A percentile compares a stretch with the other conserved stretches of the same genome.
Evolutionary conservation across 192 early-diverging fungal genomes (phyloP).

Genomic region (Chytriomyces sp.): DNA sequence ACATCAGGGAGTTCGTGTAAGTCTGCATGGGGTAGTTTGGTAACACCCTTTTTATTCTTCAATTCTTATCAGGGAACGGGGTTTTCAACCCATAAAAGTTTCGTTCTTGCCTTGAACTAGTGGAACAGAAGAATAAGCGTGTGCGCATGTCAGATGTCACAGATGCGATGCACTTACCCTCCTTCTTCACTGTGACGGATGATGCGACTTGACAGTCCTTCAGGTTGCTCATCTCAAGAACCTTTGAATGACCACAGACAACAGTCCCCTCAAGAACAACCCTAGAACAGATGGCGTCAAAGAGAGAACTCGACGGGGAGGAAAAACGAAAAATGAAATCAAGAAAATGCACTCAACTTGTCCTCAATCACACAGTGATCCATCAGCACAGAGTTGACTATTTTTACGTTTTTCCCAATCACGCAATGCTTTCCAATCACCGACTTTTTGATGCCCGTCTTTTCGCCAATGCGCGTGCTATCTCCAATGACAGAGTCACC

Average conservation of each 20-base stretch:
- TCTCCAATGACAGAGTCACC: slow-evolving; percentile 89
- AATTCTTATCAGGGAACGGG: too few species aligned
- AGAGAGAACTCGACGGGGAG: not conserved
- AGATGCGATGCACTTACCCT: slow-evolving; percentile 53
- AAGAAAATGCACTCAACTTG: slow-evolving; percentile 49
- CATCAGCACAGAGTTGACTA: slow-evolving; percentile 94
- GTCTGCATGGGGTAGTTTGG: too few species aligned
- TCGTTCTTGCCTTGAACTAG: slow-evolving; percentile 17
- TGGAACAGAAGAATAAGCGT: not conserved
- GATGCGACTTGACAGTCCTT: slow-evolving; percentile 89
- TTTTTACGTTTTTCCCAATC: slow-evolving; percentile 97
- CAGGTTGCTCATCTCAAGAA: slow-evolving; percentile 74
- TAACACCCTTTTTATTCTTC: too few species aligned
- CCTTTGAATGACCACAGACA: slow-evolving; percentile 80
- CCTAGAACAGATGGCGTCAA: slow-evolving; percentile 42
- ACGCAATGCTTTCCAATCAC: slow-evolving; percentile 90
- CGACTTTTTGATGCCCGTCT: slow-evolving; percentile 91
- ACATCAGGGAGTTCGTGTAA: too few species aligned
- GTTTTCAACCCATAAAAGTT: slow-evolving; percentile 1
- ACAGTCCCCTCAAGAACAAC: slow-evolving; percentile 88
- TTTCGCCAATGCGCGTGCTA: slow-evolving; percentile 85
- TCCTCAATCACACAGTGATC: slow-evolving; percentile 94
- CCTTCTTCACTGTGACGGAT: slow-evolving; percentile 67
- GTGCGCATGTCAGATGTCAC: not conserved
- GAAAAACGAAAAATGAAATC: not conserved